A percentile compares a stretch with the other conserved stretches of the same genome.
phyloP scores from a whole-genome alignment of 768 basidiomycete species.

The Tulasnella calospora region DNA sequence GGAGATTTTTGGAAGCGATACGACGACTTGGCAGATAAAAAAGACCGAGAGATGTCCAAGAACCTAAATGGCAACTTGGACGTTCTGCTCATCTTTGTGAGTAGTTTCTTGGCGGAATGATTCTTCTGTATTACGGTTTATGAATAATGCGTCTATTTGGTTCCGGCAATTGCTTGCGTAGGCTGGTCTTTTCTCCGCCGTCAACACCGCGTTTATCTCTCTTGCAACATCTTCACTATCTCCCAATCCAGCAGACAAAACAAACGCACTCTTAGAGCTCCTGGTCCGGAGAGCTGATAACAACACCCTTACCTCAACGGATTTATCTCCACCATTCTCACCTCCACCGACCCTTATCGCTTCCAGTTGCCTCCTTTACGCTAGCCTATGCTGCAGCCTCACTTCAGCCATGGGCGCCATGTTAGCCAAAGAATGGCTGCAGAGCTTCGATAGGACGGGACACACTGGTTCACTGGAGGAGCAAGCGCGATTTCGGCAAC shows the following conservation, averaged over 20 bases:
- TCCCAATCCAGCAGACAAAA: slow-evolving; percentile 7
- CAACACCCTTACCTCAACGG: background rate
- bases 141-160: no score
- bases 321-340: background rate
- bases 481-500: background rate
- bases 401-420: slow-evolving; percentile 1
- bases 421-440: slow-evolving; percentile 13
- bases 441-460: slow-evolving; percentile 4
- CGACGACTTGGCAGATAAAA: slow-evolving; percentile 4
- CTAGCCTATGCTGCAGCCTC: background rate
- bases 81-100: background rate
- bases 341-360: background rate
- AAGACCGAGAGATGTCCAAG: background rate
- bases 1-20: slow-evolving; percentile 12
- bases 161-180: background rate
- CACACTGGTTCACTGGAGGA: slow-evolving; percentile 12
- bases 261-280: slow-evolving; percentile 10
- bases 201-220: slow-evolving; percentile 17
- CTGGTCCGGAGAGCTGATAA: background rate
- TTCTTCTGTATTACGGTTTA: no score
- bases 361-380: background rate
- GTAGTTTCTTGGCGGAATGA: no score
- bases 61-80: background rate
- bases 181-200: slow-evolving; percentile 20
- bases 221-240: background rate